Evolutionary conservation across 257 asterid species (phyloP), one percentile per base, ranked within the genome.

Genomic region (Solanum peruvianum): DNA sequence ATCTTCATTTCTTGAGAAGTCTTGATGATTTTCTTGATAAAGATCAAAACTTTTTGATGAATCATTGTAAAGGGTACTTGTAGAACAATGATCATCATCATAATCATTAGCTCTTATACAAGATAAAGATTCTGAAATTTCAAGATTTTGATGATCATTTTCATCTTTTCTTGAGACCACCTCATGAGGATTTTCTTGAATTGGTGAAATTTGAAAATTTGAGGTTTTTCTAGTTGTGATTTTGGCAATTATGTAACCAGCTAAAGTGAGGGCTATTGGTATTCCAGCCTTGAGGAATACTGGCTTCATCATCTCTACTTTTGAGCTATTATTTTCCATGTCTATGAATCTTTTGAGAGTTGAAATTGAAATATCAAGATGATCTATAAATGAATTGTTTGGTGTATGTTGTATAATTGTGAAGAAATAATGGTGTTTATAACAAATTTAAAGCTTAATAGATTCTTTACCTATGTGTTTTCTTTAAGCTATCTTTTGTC

Each of bases 241-340:
- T 82, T 86, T 88, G 12, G 94, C 92, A 25, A 93, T 41, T 58
- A 91, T 35, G 60, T 90, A 91, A 47, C 96, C 93, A 75, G 92
- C 95, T 82, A 94, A 86, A 18, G 95, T 87, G 87, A 92, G 86
- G 89, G 92, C 95, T n/a, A 94, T 88, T 15, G 96, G 93, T 60
- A 93, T 90, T 84, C 98, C 98, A 72, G 94, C 93, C 89, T 88
- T 92, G 25, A 90, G 37, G 52, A 92, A 27, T 41, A 85, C 72
- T 45, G 95, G 94, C 84, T 88, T 93, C 85, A 93, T 87, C 83
- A 85, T 86, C 60, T 91, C 93, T 25, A 89, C 42, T 85, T 93
- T 90, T 77, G 93, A 70, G 90, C 88, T 92, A 85, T 93, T 88
- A 87, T 86, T 84, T 67, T 92, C 94, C 96, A 93, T 92, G 27